Conservation (phyloP, 2,329 filamentous ascomycete genomes). For the Celoporthe dispersa region DNA sequence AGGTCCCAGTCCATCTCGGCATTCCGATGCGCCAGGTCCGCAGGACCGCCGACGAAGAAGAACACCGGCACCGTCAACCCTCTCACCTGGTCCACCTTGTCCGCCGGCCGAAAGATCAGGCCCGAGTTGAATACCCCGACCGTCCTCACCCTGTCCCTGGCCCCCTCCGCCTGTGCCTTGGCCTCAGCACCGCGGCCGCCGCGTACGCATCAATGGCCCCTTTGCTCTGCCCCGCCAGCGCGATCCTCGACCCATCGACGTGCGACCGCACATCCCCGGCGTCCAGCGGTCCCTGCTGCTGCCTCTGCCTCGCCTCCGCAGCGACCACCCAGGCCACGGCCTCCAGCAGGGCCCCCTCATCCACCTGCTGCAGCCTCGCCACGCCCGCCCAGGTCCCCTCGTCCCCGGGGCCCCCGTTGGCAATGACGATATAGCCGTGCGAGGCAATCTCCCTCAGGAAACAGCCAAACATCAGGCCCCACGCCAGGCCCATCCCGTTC, state of each 20-base stretch:
- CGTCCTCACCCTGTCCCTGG: background rate
- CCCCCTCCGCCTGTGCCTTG: background rate
- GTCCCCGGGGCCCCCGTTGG: constrained; percentile 9
- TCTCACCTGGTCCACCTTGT: background rate
- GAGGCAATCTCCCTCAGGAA: constrained; percentile 17
- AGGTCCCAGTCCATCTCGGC: constrained; percentile 16
- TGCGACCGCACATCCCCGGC: constrained; percentile 8
- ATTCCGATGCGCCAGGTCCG: constrained; percentile 11
- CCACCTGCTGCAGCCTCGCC: constrained; percentile 18
- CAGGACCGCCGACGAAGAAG: constrained; percentile 5
- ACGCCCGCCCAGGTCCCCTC: background rate
- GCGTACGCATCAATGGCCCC: constrained; percentile 14
- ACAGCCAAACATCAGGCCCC: constrained; percentile 14
- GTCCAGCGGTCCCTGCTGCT: background rate
- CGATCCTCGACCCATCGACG: constrained; percentile 6
- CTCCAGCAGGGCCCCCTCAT: constrained; percentile 8
- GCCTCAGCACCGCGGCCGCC: background rate
- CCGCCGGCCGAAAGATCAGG: background rate
- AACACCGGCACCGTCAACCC: constrained; percentile 4
- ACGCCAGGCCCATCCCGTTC: constrained; percentile 15
- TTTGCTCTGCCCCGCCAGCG: constrained; percentile 13
- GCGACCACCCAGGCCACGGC: constrained; percentile 7
- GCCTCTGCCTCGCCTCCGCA: background rate
- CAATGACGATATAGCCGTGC: constrained; percentile 16
- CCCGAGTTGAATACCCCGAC: constrained; percentile 16